Evolutionary conservation across 2,329 filamentous ascomycete genomes (phyloP).

Genomic region (Neocatenulostroma microsporum): DNA sequence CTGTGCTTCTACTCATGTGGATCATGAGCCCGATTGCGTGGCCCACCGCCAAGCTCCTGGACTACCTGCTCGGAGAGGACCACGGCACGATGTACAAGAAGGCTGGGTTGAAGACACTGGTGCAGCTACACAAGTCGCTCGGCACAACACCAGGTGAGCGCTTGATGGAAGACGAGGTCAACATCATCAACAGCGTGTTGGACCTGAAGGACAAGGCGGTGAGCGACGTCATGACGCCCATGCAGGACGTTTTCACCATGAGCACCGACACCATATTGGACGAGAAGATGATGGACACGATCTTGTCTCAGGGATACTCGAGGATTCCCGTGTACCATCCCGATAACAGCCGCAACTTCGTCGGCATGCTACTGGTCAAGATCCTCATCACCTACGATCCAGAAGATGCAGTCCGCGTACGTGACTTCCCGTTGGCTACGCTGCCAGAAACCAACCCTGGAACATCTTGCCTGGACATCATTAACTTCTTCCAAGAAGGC

Average conservation of each 20-base stretch:
- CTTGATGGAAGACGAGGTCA: slow-evolving; percentile 94
- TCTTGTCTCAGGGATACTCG: slow-evolving; percentile 89
- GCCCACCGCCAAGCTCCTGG: slow-evolving; percentile 91
- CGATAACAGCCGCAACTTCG: slow-evolving; percentile 76
- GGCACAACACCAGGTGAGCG: slow-evolving; percentile 76
- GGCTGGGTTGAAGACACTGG: slow-evolving; percentile 89
- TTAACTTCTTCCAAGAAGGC: slow-evolving; percentile 99
- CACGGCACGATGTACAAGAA: slow-evolving; percentile 98
- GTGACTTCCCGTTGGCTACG: slow-evolving; percentile 86
- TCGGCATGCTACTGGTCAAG: slow-evolving; percentile 97
- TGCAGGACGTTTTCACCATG: slow-evolving; percentile 95
- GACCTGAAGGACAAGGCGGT: slow-evolving; percentile 96
- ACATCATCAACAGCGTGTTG: slow-evolving; percentile 93
- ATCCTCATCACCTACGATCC: slow-evolving; percentile 98
- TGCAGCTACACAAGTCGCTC: slow-evolving; percentile 86
- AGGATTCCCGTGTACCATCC: slow-evolving; percentile 89
- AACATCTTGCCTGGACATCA: slow-evolving; percentile 94
- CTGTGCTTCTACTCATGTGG: slow-evolving; percentile 86
- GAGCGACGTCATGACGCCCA: slow-evolving; percentile 94
- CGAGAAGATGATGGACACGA: slow-evolving; percentile 88
- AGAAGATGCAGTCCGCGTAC: slow-evolving; percentile 77
- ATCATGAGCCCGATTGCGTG: slow-evolving; percentile 81
- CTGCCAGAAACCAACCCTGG: slow-evolving; percentile 90
- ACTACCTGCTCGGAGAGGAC: slow-evolving; percentile 85
- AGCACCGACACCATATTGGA: slow-evolving; percentile 90